A percentile compares a stretch with the other conserved stretches of the same genome.
Conservation (phyloP, 2,329 filamentous ascomycete species). For the Xylariaceae sp. region DNA sequence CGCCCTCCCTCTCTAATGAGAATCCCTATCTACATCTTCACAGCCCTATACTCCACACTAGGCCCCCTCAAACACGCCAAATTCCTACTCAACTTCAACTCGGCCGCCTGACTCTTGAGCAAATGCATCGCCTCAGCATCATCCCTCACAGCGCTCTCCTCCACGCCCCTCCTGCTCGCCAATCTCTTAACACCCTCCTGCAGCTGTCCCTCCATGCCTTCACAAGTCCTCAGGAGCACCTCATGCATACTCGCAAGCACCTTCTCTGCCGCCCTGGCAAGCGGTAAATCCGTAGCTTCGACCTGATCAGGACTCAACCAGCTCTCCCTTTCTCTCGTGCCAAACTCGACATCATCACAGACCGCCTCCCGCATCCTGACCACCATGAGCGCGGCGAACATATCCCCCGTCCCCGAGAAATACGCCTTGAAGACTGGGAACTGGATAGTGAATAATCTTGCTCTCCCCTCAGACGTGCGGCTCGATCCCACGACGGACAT, state of each 20-base stretch:
- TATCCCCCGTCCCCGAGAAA: constrained; percentile 95
- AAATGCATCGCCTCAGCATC: constrained; percentile 61
- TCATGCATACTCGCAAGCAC: constrained; percentile 92
- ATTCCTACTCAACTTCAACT: constrained; percentile 80
- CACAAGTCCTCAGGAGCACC: constrained; percentile 68
- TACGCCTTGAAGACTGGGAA: constrained; percentile 88
- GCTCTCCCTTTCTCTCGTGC: constrained; percentile 45
- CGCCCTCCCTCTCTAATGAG: too few species aligned
- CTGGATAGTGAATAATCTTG: constrained; percentile 84
- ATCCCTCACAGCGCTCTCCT: constrained; percentile 28
- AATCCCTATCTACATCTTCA: constrained; percentile 39
- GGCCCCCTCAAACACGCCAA: constrained; percentile 66
- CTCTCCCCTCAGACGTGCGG: constrained; percentile 56
- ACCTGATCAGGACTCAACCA: constrained; percentile 81
- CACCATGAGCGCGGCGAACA: constrained; percentile 92
- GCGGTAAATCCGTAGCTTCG: constrained; percentile 66
- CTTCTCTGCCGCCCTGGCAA: constrained; percentile 80
- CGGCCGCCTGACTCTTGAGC: constrained; percentile 77
- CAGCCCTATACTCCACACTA: constrained; percentile 59
- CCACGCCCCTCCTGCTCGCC: constrained; percentile 8
- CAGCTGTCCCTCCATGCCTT: constrained; percentile 56
- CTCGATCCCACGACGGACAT: constrained; percentile 70
- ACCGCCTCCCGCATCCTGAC: constrained; percentile 85
- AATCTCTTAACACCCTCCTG: constrained; percentile 42
- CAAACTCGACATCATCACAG: constrained; percentile 8